Conservation (phyloP, 2,329 filamentous ascomycete species). For the Curvularia sp. region DNA sequence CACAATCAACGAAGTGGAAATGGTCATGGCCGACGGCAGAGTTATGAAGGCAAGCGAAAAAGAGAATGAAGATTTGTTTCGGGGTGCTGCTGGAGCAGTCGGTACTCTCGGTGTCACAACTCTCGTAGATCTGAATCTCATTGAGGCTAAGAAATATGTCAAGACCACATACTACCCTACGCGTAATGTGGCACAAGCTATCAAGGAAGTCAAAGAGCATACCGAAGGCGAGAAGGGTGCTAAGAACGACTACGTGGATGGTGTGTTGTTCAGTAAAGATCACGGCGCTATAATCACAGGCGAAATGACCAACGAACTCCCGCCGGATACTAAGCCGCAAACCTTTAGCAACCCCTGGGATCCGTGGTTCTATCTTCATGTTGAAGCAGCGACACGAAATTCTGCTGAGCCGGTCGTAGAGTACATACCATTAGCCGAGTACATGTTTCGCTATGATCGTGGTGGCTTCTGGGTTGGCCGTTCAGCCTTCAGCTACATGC, state of each 20-base stretch:
- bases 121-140: slow-evolving; percentile 59
- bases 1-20: slow-evolving; percentile 68
- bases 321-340: slow-evolving; percentile 36
- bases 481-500: slow-evolving; percentile 70
- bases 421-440: slow-evolving; percentile 68
- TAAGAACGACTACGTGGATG: slow-evolving; percentile 58
- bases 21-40: slow-evolving; percentile 68
- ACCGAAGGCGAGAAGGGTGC: slow-evolving; percentile 46
- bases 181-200: slow-evolving; percentile 52
- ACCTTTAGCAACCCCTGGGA: slow-evolving; percentile 56
- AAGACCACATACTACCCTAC: slow-evolving; percentile 59
- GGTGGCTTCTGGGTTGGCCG: slow-evolving; percentile 73
- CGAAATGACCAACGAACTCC: slow-evolving; percentile 51
- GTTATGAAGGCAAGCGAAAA: slow-evolving; percentile 62
- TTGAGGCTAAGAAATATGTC: slow-evolving; percentile 57
- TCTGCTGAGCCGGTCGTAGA: slow-evolving; percentile 54
- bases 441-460: slow-evolving; percentile 75
- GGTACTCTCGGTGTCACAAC: slow-evolving; percentile 73
- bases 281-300: slow-evolving; percentile 56
- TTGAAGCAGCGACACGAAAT: slow-evolving; percentile 50
- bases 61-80: slow-evolving; percentile 67
- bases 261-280: slow-evolving; percentile 57
- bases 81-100: slow-evolving; percentile 69
- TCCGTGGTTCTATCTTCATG: slow-evolving; percentile 61
- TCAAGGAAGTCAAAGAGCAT: slow-evolving; percentile 51